A percentile compares a stretch with the other conserved stretches of the same genome.
Conservation (phyloP, 192 early-diverging fungal genomes). For the Backusella parvicylindrica region DNA sequence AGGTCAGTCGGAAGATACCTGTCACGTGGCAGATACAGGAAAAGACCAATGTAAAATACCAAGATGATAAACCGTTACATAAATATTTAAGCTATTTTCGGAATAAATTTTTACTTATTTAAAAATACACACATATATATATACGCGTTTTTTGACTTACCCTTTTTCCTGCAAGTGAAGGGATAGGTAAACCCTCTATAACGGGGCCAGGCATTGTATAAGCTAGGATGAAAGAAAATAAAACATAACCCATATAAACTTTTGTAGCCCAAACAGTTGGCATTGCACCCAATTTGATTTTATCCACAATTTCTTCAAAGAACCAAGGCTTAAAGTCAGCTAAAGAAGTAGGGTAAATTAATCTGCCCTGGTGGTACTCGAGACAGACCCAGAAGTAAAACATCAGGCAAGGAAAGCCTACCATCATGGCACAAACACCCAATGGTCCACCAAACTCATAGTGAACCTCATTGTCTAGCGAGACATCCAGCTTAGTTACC, state of each 20-base stretch:
- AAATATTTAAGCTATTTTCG: conserved; percentile 44
- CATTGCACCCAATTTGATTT: conserved; percentile 49
- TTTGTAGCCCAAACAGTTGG: conserved; percentile 48
- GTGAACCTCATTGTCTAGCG: conserved; percentile 58
- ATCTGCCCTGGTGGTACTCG: conserved; percentile 59
- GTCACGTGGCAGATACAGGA: conserved; percentile 42
- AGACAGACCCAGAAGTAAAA: conserved; percentile 72
- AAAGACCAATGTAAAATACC: conserved; percentile 42
- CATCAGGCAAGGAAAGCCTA: conserved; percentile 70
- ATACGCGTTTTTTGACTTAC: conserved; percentile 6
- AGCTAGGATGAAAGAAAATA: conserved; percentile 58
- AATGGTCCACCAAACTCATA: conserved; percentile 72
- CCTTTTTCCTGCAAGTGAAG: conserved; percentile 48
- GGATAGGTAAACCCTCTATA: conserved; percentile 64
- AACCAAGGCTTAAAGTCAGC: conserved; percentile 35
- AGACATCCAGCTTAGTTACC: conserved; percentile 43
- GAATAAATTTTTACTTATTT: not conserved
- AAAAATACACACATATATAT: not conserved
- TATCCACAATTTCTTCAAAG: conserved; percentile 39
- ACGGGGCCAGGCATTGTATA: conserved; percentile 62
- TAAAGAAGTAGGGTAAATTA: conserved; percentile 35
- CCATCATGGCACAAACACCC: conserved; percentile 68
- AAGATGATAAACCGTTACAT: conserved; percentile 51
- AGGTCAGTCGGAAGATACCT: conserved; percentile 40
- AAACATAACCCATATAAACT: conserved; percentile 57